A percentile compares a stretch with the other conserved stretches of the same genome.
Conservation (phyloP, 176 grass and related monocot genomes). For the Phragmites australis region DNA sequence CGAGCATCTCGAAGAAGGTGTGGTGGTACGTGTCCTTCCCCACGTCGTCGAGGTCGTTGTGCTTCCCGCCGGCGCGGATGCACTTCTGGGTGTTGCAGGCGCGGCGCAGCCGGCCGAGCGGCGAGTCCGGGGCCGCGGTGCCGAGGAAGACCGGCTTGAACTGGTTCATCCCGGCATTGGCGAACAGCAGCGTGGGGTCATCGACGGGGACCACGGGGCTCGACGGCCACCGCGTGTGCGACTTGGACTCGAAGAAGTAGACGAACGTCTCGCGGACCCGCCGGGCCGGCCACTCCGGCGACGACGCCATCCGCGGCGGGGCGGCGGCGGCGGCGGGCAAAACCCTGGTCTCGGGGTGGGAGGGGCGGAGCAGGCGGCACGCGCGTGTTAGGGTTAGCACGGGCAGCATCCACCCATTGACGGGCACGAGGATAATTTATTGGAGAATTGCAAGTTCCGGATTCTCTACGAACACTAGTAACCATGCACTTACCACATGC, state of each 20-base stretch:
- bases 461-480: no score
- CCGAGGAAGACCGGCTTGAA: conserved; percentile 94
- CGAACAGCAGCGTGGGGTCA: conserved; percentile 89
- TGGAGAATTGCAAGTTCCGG: no score
- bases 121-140: conserved; percentile 65
- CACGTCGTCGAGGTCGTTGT: conserved; percentile 99
- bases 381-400: background rate
- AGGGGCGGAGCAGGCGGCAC: conserved; percentile 14
- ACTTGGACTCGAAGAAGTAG: conserved; percentile 65
- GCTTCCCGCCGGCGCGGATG: conserved; percentile 94
- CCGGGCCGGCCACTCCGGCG: conserved; percentile 55
- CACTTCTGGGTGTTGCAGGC: conserved; percentile 94
- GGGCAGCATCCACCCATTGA: background rate
- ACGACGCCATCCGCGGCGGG: conserved; percentile 21
- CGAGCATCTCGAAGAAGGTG: conserved; percentile 98
- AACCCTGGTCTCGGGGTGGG: conserved; percentile 27
- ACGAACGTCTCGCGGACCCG: conserved; percentile 59
- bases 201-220: conserved; percentile 82
- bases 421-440: background rate
- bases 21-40: conserved; percentile 99
- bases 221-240: conserved; percentile 72
- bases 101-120: conserved; percentile 56
- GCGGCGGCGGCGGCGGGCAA: background rate
- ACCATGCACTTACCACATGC: no score
- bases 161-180: conserved; percentile 98